These are phyloP conservation scores for Nigrospora oryzae DNA, from an alignment of 2,329 filamentous ascomycete species.

Conservation along the genomic window DNA sequence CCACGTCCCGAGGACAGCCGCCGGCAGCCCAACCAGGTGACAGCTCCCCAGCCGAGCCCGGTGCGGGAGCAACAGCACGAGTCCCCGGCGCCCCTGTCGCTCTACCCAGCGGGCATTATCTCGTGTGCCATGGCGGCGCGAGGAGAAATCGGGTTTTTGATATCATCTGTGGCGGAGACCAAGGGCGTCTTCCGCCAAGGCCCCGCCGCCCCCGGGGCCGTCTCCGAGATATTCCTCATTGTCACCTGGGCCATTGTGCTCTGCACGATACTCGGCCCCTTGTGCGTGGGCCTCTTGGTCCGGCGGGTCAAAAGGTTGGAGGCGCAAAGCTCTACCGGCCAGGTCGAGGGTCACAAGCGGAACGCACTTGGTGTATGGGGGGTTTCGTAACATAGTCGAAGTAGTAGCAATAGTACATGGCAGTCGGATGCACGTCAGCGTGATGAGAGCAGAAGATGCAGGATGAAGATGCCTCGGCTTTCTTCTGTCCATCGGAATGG, in stretches of 20 bases:
- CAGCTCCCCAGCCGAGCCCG: not conserved
- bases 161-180: slow-evolving; percentile 58
- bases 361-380: slow-evolving; percentile 20
- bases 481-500: too few relatives aligned
- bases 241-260: slow-evolving; percentile 47
- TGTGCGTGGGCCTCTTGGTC: slow-evolving; percentile 38
- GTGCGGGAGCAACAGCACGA: not conserved
- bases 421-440: too few relatives aligned
- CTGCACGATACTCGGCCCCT: slow-evolving; percentile 43
- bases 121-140: slow-evolving; percentile 63
- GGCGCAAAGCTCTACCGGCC: slow-evolving; percentile 3
- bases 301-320: slow-evolving; percentile 28
- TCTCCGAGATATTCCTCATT: slow-evolving; percentile 40
- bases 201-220: not conserved
- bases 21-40: too few relatives aligned
- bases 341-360: slow-evolving; percentile 3
- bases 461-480: too few relatives aligned
- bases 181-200: slow-evolving; percentile 29
- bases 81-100: slow-evolving; percentile 40
- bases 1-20: too few relatives aligned
- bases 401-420: too few relatives aligned
- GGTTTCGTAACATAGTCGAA: slow-evolving; percentile 5
- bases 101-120: slow-evolving; percentile 60
- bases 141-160: slow-evolving; percentile 75
- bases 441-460: too few relatives aligned